Evolutionary conservation across 352 stramenopile species (phyloP).

Genomic region (Phytophthora sansomeana): DNA sequence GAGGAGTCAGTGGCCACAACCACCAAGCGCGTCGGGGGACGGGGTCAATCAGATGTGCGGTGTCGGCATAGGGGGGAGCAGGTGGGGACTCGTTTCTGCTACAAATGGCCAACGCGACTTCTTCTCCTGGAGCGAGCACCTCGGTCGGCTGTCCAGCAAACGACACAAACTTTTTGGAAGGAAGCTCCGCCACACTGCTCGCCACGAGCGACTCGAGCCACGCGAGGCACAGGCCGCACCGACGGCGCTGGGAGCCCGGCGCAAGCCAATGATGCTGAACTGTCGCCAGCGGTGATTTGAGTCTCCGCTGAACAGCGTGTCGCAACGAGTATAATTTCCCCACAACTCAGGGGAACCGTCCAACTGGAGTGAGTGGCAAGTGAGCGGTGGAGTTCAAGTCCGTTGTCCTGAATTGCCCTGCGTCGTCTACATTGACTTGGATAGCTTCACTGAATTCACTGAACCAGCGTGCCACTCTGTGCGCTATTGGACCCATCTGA

Average conservation of each 20-base stretch:
- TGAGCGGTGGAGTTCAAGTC: not conserved
- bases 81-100: slow-evolving; percentile 42
- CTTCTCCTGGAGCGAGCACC: not conserved
- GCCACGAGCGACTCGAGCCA: not conserved
- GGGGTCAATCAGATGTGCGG: slow-evolving; percentile 36
- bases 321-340: slow-evolving; percentile 32
- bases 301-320: slow-evolving; percentile 22
- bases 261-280: slow-evolving; percentile 32
- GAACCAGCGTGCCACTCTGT: slow-evolving; percentile 29
- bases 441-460: slow-evolving; percentile 36
- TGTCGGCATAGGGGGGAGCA: slow-evolving; percentile 32
- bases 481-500: slow-evolving; percentile 2
- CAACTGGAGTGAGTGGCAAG: slow-evolving; percentile 6
- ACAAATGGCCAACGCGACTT: slow-evolving; percentile 26
- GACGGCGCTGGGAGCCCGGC: not conserved
- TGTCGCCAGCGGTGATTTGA: slow-evolving; percentile 41
- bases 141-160: slow-evolving; percentile 20
- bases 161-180: slow-evolving; percentile 33
- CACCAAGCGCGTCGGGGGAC: slow-evolving; percentile 23
- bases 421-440: slow-evolving; percentile 14
- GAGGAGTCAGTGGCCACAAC: slow-evolving; percentile 19
- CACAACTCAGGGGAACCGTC: slow-evolving; percentile 16
- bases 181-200: slow-evolving; percentile 7
- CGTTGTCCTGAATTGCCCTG: not conserved
- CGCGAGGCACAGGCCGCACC: too few species aligned